Evolutionary conservation across 2,329 filamentous ascomycete species (phyloP).

Genomic region (Aspergillus japonicus): DNA sequence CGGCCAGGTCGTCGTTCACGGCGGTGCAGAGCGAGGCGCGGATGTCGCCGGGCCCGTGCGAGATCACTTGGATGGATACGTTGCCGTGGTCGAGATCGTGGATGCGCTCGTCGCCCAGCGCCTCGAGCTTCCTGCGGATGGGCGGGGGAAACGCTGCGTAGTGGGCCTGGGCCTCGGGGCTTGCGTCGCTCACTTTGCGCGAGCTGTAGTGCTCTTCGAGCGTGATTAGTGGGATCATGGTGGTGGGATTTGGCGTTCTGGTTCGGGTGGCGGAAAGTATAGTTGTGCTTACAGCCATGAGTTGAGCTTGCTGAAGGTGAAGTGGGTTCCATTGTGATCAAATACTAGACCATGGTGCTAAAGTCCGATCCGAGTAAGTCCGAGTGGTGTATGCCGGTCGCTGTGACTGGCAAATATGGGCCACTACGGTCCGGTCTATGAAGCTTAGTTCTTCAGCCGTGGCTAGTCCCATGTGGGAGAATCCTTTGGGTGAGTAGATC

Average conservation of each 20-base stretch:
- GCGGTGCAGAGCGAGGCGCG: conserved; percentile 10
- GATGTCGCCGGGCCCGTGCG: conserved; percentile 18
- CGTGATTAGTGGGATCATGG: conserved; percentile 20
- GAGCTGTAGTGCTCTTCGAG: conserved; percentile 23
- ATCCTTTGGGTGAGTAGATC: too few relatives aligned
- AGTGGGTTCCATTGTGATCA: not conserved
- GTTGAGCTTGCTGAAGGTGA: not conserved
- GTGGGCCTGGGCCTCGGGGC: conserved; percentile 7
- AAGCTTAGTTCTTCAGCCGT: too few relatives aligned
- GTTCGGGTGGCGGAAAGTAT: not conserved
- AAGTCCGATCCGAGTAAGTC: not conserved
- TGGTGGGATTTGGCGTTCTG: not conserved
- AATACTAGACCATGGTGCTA: not conserved
- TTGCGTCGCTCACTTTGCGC: conserved; percentile 11
- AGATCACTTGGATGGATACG: conserved; percentile 11
- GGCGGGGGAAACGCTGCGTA: conserved; percentile 16
- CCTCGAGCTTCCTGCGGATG: conserved; percentile 14
- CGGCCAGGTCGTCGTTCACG: conserved; percentile 36
- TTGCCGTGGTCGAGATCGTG: conserved; percentile 8
- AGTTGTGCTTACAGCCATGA: not conserved
- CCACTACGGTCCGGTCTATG: too few relatives aligned
- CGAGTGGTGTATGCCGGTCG: not conserved
- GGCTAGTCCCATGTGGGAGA: too few relatives aligned
- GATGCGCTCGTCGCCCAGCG: conserved; percentile 10
- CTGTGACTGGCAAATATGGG: not conserved